Evolutionary conservation across 2,329 filamentous ascomycete species (phyloP), one percentile per base, ranked within the genome.

Genomic region (Pseudocercospora pini-densiflorae): DNA sequence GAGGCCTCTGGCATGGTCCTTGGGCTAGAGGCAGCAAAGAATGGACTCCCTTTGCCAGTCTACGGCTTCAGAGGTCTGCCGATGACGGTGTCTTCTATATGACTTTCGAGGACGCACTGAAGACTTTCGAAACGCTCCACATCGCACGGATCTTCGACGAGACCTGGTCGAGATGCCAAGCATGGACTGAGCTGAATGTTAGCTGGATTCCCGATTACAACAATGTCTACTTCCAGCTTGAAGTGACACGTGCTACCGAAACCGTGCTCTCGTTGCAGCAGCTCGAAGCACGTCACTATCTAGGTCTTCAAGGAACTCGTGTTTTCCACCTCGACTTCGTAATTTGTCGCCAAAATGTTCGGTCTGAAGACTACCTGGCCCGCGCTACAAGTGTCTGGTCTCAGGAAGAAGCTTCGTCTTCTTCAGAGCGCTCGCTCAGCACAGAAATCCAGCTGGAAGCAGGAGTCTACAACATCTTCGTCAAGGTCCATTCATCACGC

Each of bases 1-100:
- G 29, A 14, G 63, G 62, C n/a, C 91, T 92, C 77, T 94, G 92
- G 91, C 90, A 86, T 21, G 92, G 92, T 0, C 82, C 90, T 0
- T 94, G 91, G 90, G 31, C 54, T 1, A 91, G 94, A 73, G 92
- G 92, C 0, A 92, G 90, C 7, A 90, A 91, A 72, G 89, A 94
- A 78, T 94, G 92, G 92, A 93, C 90, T 0, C 83, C 90, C 0
- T 88, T 93, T 71, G n/a, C 53, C 2, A 59, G 29, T 16, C 27
- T 7, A 8, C 92, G 89, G 86, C 87, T 94, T 77, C 78, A 88
- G 67, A 88, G 89, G 71, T 84, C 94, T 0, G 91, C 94, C 75
- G 88, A 68, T 43, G 68, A 70, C 53, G 68, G 68, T 16, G 77
- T 87, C 47, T 87, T 88, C 74, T 87, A 85, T 84, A 87, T 87